A percentile compares a stretch with the other conserved stretches of the same genome.
phyloP scores from a whole-genome alignment of 2,329 filamentous ascomycete species.

The Clarireedia sp. region DNA sequence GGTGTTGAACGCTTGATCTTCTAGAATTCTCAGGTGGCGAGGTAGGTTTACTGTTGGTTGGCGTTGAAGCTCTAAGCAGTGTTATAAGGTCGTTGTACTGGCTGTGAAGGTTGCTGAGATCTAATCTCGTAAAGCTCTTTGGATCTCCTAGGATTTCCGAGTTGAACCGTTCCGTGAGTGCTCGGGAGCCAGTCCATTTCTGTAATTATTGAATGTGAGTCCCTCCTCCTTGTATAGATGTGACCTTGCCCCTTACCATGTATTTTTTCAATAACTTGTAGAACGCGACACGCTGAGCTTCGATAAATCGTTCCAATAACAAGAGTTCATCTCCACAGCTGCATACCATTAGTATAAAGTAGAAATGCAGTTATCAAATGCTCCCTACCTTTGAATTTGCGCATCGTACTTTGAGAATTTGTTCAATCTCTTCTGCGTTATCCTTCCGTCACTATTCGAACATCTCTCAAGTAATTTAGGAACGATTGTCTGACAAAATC shows the following conservation, averaged over 20 bases:
- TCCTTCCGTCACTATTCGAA: conserved; percentile 17
- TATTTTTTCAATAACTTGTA: conserved; percentile 83
- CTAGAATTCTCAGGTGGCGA: conserved; percentile 16
- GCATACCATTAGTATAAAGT: conserved; percentile 11
- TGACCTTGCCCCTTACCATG: conserved; percentile 37
- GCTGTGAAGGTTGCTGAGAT: conserved; percentile 47
- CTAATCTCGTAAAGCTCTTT: conserved; percentile 63
- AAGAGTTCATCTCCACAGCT: conserved; percentile 65
- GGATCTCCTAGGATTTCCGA: conserved; percentile 56
- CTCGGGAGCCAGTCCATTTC: conserved; percentile 74
- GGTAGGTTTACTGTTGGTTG: conserved; percentile 21
- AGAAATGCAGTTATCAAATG: neutral
- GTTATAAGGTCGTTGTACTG: conserved; percentile 44
- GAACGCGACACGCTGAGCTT: conserved; percentile 68
- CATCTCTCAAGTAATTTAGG: conserved; percentile 22
- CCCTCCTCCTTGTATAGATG: neutral
- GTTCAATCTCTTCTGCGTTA: conserved; percentile 23
- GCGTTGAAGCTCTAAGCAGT: conserved; percentile 37
- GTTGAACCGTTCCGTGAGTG: conserved; percentile 57
- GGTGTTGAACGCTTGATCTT: conserved; percentile 14
- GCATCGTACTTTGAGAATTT: conserved; percentile 26
- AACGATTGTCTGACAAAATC: conserved; percentile 21
- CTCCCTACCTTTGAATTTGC: conserved; percentile 24
- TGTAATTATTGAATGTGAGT: conserved; percentile 28
- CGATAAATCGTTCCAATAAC: conserved; percentile 62